Base-by-base conservation (phyloP, 176 grass and related monocot species). In the Musa schizocarpa region DNA sequence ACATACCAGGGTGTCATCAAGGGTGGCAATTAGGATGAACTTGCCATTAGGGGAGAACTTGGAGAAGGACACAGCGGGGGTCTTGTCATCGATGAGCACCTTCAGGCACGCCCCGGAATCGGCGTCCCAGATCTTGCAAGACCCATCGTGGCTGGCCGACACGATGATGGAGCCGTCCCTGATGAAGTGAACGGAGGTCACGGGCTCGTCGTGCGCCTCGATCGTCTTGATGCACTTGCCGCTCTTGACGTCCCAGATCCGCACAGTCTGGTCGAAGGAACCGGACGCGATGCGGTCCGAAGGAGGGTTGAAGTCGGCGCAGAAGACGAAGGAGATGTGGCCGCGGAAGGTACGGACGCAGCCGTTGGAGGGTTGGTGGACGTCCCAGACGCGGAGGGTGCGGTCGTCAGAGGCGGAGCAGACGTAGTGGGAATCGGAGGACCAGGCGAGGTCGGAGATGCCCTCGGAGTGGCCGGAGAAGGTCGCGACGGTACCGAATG, bases 41-140 rank as follows among this genome's bases (percentile, higher is more conserved):
- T 98, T 93, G 71, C 94, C 90, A 73, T 98, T 93, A 14, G 90
- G 94, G 23, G 90, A 93, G 90, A 93, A 98, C 81, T 93, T 98
- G 10, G 88, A 75, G 80, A 93, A 98, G 10, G 94, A 93, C 29
- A 98, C 90, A 0, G 86, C 82, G 0, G 94, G 90, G 19, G 74
- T 81, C 81, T 93, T 93, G 9, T 90, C 88, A 9, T 93, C 94
- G 50, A 98, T 89, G 53, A 98, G 87, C 9, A 88, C 87, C 82
- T 98, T 98, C 53, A 93, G 88, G 81, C 94, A 93, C 24, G 77
- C 11, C 10, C 94, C 94, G 0, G 80, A 85, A 0, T 78, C 63
- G 11, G 87, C 88, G 59, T 93, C 94, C 94, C 94, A 98, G 77
- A 98, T 90, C 86, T 98, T 98, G 86, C 94, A 98, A 29, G 84